Evolutionary conservation across 2,329 filamentous ascomycete genomes (phyloP).

Genomic region (Dactylellina leptospora): DNA sequence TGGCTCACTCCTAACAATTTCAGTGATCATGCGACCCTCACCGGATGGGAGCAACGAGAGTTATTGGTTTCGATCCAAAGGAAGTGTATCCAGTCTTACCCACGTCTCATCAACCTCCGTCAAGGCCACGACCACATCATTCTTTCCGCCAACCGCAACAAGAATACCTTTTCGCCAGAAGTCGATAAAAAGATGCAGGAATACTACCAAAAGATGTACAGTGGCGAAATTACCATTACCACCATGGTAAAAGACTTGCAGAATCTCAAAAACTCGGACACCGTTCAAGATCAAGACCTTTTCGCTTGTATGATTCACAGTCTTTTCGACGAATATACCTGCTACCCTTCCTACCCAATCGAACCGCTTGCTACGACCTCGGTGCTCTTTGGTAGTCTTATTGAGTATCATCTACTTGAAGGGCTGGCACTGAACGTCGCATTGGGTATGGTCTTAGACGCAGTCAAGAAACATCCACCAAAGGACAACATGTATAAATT

Average conservation of each 20-base stretch:
- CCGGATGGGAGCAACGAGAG: constrained; percentile 69
- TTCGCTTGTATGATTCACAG: constrained; percentile 99
- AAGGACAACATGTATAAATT: constrained; percentile 95
- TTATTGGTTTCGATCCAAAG: constrained; percentile 79
- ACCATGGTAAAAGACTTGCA: constrained; percentile 85
- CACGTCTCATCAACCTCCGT: constrained; percentile 93
- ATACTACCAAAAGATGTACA: constrained; percentile 98
- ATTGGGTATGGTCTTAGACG: constrained; percentile 97
- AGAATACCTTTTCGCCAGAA: constrained; percentile 79
- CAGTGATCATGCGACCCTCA: constrained; percentile 45
- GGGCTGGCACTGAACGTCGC: constrained; percentile 90
- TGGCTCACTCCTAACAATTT: neutral
- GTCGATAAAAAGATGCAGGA: constrained; percentile 95
- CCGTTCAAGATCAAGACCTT: constrained; percentile 86
- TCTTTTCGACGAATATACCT: constrained; percentile 94
- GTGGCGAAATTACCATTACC: constrained; percentile 84
- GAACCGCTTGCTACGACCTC: constrained; percentile 95
- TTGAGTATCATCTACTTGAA: constrained; percentile 89
- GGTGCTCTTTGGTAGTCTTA: constrained; percentile 94
- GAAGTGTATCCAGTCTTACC: constrained; percentile 89
- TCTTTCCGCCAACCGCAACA: constrained; percentile 79
- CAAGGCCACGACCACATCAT: constrained; percentile 92
- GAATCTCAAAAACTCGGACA: constrained; percentile 85
- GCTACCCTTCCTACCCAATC: constrained; percentile 94
- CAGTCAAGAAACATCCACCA: constrained; percentile 82